Evolutionary conservation across 2,329 filamentous ascomycete species (phyloP).

Genomic region (Claviceps sp.): DNA sequence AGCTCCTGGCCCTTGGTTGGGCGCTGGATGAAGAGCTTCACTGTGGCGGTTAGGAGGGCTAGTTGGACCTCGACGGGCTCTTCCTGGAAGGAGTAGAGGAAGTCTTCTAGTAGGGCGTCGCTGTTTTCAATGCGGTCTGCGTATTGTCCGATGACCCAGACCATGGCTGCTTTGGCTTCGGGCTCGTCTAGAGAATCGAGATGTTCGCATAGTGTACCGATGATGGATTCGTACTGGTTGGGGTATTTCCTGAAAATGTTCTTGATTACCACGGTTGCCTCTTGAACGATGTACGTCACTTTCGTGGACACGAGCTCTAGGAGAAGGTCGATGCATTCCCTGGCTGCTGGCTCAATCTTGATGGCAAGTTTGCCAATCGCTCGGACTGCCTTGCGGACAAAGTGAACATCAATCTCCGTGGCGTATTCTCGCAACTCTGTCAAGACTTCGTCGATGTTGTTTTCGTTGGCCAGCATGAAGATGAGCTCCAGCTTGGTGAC

Average conservation of each 20-base stretch:
- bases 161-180: conserved; percentile 95
- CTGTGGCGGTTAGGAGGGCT: conserved; percentile 84
- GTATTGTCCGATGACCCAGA: conserved; percentile 98
- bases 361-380: conserved; percentile 97
- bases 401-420: conserved; percentile 97
- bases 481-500: conserved; percentile 97
- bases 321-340: conserved; percentile 81
- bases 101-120: conserved; percentile 86
- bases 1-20: conserved; percentile 89
- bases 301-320: conserved; percentile 94
- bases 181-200: conserved; percentile 93
- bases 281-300: conserved; percentile 96
- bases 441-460: conserved; percentile 89
- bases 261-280: conserved; percentile 94
- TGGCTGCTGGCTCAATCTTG: conserved; percentile 91
- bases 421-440: conserved; percentile 93
- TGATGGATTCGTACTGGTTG: conserved; percentile 97
- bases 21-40: conserved; percentile 94
- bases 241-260: conserved; percentile 99
- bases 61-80: conserved; percentile 94
- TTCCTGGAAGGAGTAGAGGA: conserved; percentile 83
- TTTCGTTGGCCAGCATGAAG: conserved; percentile 94
- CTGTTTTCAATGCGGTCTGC: conserved; percentile 96
- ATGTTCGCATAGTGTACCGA: conserved; percentile 88
- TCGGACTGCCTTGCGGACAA: conserved; percentile 92